phyloP scores from a whole-genome alignment of 495 filamentous ascomycete species.

The Pyrenula massariospora region DNA sequence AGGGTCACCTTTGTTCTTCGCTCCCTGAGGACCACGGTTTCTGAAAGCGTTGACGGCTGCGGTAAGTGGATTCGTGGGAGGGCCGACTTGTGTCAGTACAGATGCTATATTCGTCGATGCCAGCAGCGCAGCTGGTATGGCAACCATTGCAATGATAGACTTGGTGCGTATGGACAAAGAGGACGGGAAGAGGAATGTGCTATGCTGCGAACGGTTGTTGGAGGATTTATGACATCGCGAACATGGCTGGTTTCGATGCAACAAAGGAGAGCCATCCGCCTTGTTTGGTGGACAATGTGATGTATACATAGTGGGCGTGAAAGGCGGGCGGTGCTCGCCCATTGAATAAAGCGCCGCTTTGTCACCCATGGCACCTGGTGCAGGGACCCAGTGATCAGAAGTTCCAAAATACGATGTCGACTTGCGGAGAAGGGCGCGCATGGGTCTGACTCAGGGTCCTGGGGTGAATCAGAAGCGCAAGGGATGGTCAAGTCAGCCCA shows the following conservation, averaged over 20 bases:
- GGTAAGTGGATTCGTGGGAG: neutral
- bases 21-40: neutral
- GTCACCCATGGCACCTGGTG: neutral
- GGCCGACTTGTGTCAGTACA: neutral
- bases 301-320: neutral
- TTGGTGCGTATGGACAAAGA: neutral
- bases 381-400: neutral
- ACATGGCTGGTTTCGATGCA: neutral
- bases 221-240: neutral
- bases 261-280: neutral
- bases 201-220: neutral
- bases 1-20: neutral
- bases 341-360: neutral
- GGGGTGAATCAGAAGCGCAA: neutral
- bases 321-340: neutral
- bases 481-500: neutral
- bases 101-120: neutral
- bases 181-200: neutral
- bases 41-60: neutral
- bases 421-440: neutral
- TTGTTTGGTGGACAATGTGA: neutral
- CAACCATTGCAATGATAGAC: neutral
- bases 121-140: neutral
- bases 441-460: neutral
- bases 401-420: neutral